These are phyloP conservation scores for Hirsutella rhossiliensis DNA, from an alignment of 2,329 filamentous ascomycete species.

Conservation along the genomic window DNA sequence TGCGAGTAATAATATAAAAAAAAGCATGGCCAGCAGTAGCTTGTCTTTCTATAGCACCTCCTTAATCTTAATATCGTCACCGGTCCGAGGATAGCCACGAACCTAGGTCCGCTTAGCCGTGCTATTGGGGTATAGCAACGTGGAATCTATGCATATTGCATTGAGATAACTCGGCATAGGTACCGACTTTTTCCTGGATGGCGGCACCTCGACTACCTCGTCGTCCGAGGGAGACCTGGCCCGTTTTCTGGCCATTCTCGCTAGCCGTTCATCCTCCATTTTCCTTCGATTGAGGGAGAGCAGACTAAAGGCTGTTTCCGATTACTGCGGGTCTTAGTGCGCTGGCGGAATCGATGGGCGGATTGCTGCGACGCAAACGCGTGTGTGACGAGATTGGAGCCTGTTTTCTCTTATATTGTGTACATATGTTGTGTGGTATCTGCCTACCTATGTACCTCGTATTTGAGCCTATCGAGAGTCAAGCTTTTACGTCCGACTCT, in stretches of 20 bases:
- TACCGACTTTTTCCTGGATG: constrained; percentile 10
- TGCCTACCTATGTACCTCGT: too few species aligned
- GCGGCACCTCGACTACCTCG: constrained; percentile 15
- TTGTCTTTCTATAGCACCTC: constrained; percentile 67
- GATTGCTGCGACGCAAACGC: too few species aligned
- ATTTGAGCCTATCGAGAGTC: too few species aligned
- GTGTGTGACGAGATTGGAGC: too few species aligned
- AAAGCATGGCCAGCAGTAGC: constrained; percentile 67
- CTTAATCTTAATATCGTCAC: constrained; percentile 74
- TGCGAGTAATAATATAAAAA: too few species aligned
- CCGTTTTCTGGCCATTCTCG: constrained; percentile 49
- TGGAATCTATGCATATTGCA: constrained; percentile 2
- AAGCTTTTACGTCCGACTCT: too few species aligned
- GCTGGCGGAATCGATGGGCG: too few species aligned
- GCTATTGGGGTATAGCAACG: constrained; percentile 41
- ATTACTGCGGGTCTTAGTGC: background rate
- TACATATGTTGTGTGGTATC: too few species aligned
- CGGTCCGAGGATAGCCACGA: constrained; percentile 43
- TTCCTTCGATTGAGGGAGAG: constrained; percentile 59
- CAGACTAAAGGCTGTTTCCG: constrained; percentile 19
- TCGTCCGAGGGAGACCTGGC: constrained; percentile 10
- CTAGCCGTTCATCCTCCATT: constrained; percentile 78
- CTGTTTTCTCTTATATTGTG: too few species aligned
- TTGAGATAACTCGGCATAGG: background rate
- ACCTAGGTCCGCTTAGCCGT: constrained; percentile 74